phyloP scores from a whole-genome alignment of 2,329 filamentous ascomycete genomes.

The Sporothrix brasiliensis region DNA sequence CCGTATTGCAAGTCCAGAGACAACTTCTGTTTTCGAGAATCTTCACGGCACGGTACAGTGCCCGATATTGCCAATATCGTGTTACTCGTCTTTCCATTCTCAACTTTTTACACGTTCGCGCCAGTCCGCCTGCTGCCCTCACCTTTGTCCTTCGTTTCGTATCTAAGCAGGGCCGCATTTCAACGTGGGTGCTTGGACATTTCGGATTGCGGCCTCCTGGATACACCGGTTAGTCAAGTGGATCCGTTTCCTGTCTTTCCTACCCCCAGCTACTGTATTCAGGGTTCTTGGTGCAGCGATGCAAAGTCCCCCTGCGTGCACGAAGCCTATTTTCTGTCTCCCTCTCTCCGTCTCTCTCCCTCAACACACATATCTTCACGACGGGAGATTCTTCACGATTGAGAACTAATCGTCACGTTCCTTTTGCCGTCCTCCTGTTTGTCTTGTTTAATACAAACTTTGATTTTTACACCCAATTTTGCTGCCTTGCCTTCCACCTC shows the following conservation, averaged over 20 bases:
- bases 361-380: background rate
- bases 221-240: constrained; percentile 27
- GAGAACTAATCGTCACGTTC: background rate
- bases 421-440: background rate
- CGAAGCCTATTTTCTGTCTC: background rate
- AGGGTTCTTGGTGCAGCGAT: constrained; percentile 24
- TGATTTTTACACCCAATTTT: background rate
- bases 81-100: background rate
- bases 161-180: constrained; percentile 27
- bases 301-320: constrained; percentile 27
- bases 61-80: background rate
- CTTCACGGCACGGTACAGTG: background rate
- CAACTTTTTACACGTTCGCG: background rate
- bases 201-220: constrained; percentile 29
- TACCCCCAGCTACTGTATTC: background rate
- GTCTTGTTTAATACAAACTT: background rate
- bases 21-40: background rate
- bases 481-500: background rate
- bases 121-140: constrained; percentile 28
- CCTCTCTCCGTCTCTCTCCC: background rate
- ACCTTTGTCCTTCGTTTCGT: constrained; percentile 32
- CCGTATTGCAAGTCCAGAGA: background rate
- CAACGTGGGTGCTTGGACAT: constrained; percentile 34
- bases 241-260: constrained; percentile 25
- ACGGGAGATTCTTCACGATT: background rate